Base-by-base conservation (phyloP, 2,329 filamentous ascomycete genomes). In the Fusarium goolgardi region DNA sequence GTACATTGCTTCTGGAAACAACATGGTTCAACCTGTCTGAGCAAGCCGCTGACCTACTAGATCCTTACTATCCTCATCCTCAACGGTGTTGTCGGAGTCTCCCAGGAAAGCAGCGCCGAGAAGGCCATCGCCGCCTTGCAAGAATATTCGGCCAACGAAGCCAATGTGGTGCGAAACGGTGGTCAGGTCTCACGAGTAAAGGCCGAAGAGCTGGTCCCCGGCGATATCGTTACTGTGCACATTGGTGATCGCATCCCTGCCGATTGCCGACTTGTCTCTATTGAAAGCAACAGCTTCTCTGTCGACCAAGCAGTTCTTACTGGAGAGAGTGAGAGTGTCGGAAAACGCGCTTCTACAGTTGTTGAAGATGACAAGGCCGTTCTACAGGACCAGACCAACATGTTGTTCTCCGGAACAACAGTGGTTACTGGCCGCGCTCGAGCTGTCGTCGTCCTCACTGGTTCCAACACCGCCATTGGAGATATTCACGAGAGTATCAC, bases 401-500 rank as follows among this genome's bases (percentile, higher is more conserved):
- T 97, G 88, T 86, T 99, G 63, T 99, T 99, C 82, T 99, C 96
- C 2, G 96, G 96, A 74, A 99, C 96, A 8, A 98, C 96, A 5
- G 94, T 99, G 20, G 95, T 97, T 21, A 97, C 92, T 69, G 96
- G 96, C 65, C 93, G 95, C 78, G 96, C 96, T 51, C 94, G 88
- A 73, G 96, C 96, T 43, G 83, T 98, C 54, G 96, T 99, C 27
- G 94, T 94, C 66, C 81, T 97, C 76, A 99, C 96, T 20, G 96
- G 96, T 70, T 86, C 90, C 47, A 92, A 89, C 75, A 99, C 96
- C 27, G 96, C 96, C 37, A 99, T 99, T 80, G 96, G 96, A 74
- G 96, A 97, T 78, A 99, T 99, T 69, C 96, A 99, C 78, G 96
- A 98, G 81, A 98, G 94, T 83, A 99, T 99, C 77, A 94, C 94